These are phyloP conservation scores for Strobilomyces confusus DNA, from an alignment of 768 basidiomycete species.

Conservation along the genomic window DNA sequence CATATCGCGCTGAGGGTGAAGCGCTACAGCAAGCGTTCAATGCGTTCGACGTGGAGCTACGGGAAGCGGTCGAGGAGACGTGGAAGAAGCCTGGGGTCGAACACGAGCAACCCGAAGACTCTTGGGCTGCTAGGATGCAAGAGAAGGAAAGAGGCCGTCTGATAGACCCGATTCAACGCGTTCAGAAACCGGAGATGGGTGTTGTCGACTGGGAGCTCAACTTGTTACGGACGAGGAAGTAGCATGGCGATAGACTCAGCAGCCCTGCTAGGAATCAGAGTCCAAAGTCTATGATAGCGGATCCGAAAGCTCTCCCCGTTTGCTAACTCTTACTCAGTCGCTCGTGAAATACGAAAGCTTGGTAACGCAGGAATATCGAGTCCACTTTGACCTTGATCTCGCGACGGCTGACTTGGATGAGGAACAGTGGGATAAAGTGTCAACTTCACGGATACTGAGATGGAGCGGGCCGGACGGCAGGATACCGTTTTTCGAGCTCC, in stretches of 20 bases:
- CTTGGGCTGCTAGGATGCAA: conserved; percentile 53
- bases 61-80: conserved; percentile 55
- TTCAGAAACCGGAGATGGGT: conserved; percentile 44
- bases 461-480: no score
- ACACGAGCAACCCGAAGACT: conserved; percentile 33
- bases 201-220: conserved; percentile 21
- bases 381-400: no score
- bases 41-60: conserved; percentile 55
- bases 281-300: neutral
- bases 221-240: conserved; percentile 16
- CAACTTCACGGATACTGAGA: no score
- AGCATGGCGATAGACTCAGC: neutral
- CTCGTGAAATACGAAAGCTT: no score
- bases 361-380: no score
- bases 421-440: no score
- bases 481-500: no score
- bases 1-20: conserved; percentile 64
- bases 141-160: conserved; percentile 45
- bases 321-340: no score
- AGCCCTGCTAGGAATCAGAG: no score
- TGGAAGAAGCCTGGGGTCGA: conserved; percentile 47
- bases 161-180: conserved; percentile 48
- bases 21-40: conserved; percentile 58
- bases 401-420: no score
- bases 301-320: no score